Percentiles rank a stretch among this genome's conserved stretches.
These are phyloP conservation scores for Tripterygium wilfordii DNA, from an alignment of 177 flowering plant species.

Conservation along the genomic window DNA sequence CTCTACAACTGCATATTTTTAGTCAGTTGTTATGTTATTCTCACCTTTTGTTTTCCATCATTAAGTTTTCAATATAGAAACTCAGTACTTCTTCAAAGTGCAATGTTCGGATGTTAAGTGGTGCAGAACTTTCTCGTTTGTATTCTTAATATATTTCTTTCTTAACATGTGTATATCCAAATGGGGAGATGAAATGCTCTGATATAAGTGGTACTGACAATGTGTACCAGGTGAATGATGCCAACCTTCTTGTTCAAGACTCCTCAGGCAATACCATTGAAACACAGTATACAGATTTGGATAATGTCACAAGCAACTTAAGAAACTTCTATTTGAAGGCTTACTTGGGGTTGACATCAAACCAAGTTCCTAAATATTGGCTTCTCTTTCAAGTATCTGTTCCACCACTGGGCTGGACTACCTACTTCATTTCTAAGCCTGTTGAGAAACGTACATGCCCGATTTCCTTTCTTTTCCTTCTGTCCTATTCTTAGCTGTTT, in stretches of 20 bases:
- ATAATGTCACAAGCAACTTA: conserved; percentile 53
- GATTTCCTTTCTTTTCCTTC: not conserved
- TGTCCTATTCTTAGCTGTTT: not conserved
- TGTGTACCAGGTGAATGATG: conserved; percentile 62
- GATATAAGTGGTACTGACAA: no score
- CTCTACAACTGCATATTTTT: no score
- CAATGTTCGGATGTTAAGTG: no score
- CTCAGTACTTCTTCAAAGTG: no score
- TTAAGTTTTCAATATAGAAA: no score
- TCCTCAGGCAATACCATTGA: conserved; percentile 44
- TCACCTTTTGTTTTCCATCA: no score
- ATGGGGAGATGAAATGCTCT: no score
- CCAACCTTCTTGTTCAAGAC: conserved; percentile 57
- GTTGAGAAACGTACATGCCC: conserved; percentile 29
- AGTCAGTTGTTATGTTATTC: no score
- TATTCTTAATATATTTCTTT: no score
- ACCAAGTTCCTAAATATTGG: conserved; percentile 61
- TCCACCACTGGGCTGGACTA: conserved; percentile 85
- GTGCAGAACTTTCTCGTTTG: no score
- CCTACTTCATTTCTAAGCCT: conserved; percentile 66
- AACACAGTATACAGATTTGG: conserved; percentile 53
- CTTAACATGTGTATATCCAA: no score
- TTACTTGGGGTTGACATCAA: conserved; percentile 46
- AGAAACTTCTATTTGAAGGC: conserved; percentile 62
- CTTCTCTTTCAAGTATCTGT: conserved; percentile 63